These are phyloP conservation scores for Suillus placidus DNA, from an alignment of 768 basidiomycete species.

Conservation along the genomic window DNA sequence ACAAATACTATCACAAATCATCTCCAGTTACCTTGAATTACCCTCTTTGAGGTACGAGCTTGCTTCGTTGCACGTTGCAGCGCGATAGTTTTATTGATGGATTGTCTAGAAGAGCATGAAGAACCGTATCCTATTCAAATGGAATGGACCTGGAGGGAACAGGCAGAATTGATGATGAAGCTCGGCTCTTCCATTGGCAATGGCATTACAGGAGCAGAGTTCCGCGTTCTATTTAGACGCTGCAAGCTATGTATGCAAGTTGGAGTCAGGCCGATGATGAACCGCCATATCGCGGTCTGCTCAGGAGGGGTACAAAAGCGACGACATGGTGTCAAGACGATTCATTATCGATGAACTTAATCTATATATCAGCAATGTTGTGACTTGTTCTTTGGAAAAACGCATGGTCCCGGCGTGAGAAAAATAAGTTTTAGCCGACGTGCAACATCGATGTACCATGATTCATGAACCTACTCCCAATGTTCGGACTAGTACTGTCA, in stretches of 20 bases:
- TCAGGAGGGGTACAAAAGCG: not conserved
- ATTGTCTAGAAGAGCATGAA: not conserved
- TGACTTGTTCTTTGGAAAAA: too few relatives aligned
- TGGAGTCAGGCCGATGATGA: not conserved
- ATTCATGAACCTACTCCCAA: too few relatives aligned
- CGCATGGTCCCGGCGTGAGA: too few relatives aligned
- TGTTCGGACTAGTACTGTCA: too few relatives aligned
- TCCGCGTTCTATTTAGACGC: not conserved
- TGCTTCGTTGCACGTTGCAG: not conserved
- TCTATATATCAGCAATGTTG: too few relatives aligned
- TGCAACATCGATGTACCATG: too few relatives aligned
- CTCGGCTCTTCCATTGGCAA: not conserved
- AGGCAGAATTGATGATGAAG: not conserved
- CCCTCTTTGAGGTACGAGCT: not conserved
- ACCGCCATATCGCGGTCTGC: not conserved
- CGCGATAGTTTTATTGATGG: not conserved
- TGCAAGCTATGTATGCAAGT: not conserved
- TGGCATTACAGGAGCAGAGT: not conserved
- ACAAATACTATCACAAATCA: not conserved
- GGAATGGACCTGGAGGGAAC: not conserved
- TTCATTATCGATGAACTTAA: too few relatives aligned
- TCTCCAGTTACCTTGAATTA: not conserved
- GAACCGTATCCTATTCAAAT: not conserved
- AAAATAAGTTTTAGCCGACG: too few relatives aligned
- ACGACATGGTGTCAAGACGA: too few relatives aligned